Evolutionary conservation across 768 basidiomycete genomes (phyloP).

Genomic region (Collybia sordida): DNA sequence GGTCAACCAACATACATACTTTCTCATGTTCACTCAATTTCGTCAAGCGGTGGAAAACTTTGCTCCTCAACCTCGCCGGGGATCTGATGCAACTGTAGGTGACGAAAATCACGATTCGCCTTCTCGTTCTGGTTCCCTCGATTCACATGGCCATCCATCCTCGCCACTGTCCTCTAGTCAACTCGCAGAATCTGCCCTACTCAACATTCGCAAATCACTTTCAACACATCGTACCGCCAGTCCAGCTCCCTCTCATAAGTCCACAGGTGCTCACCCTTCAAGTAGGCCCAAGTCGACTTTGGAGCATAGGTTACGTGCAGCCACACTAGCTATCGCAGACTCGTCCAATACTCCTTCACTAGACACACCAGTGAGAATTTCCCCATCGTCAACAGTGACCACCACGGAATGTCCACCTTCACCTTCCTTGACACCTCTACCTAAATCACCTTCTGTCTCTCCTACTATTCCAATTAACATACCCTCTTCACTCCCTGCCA

Average conservation of each 20-base stretch:
- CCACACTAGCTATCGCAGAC: constrained; percentile 57
- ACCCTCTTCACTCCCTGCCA: not conserved
- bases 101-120: constrained; percentile 18
- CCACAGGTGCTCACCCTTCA: constrained; percentile 11
- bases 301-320: constrained; percentile 76
- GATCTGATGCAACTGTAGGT: constrained; percentile 25
- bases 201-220: constrained; percentile 64
- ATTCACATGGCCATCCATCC: constrained; percentile 23
- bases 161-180: constrained; percentile 47
- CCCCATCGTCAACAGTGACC: constrained; percentile 32
- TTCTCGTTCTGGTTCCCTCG: constrained; percentile 37
- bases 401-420: constrained; percentile 34
- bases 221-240: constrained; percentile 48
- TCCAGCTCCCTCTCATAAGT: constrained; percentile 25
- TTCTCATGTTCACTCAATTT: constrained; percentile 78
- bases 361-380: constrained; percentile 35
- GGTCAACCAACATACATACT: constrained; percentile 3
- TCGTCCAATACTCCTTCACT: constrained; percentile 45
- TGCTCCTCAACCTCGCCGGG: constrained; percentile 46
- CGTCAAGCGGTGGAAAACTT: constrained; percentile 72
- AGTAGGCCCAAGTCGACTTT: constrained; percentile 52
- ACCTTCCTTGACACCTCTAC: constrained; percentile 42
- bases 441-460: constrained; percentile 34
- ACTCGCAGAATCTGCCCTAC: constrained; percentile 60
- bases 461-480: constrained; percentile 11